Percentiles rank a stretch among this genome's conserved stretches.
Evolutionary conservation across 768 basidiomycete genomes (phyloP).

Genomic region (Artomyces pyxidatus): DNA sequence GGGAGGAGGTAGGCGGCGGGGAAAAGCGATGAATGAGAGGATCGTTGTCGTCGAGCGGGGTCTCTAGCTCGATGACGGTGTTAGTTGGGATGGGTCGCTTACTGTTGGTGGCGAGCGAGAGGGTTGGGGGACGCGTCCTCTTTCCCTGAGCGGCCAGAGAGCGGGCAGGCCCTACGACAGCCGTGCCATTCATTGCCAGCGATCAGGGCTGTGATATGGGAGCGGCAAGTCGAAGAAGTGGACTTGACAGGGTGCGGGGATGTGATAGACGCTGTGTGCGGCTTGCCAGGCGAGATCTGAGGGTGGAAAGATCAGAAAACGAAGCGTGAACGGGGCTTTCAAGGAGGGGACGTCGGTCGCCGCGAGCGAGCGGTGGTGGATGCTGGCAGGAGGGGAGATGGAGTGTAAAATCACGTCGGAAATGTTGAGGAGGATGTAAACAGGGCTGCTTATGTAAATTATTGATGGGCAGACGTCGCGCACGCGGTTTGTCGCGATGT

Average conservation of each 20-base stretch:
- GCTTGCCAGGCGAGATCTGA: neutral
- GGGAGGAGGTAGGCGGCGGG: conserved; percentile 23
- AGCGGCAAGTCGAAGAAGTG: too few species aligned
- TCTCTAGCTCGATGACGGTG: conserved; percentile 27
- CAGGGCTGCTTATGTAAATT: too few species aligned
- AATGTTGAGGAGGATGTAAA: too few species aligned
- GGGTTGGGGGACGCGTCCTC: conserved; percentile 44
- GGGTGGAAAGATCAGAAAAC: neutral
- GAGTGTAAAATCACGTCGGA: too few species aligned
- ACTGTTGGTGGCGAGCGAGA: conserved; percentile 29
- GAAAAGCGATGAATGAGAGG: conserved; percentile 19
- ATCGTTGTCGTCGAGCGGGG: conserved; percentile 28
- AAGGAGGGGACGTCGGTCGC: neutral
- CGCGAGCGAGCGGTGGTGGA: neutral
- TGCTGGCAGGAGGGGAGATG: neutral
- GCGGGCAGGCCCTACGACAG: conserved; percentile 3
- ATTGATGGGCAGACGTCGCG: too few species aligned
- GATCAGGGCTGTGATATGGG: neutral
- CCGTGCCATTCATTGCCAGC: conserved; percentile 11
- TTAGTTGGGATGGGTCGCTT: conserved; percentile 19
- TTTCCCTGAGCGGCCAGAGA: conserved; percentile 20
- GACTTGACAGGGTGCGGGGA: neutral
- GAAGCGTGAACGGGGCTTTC: neutral
- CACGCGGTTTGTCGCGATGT: too few species aligned
- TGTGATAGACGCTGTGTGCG: neutral